Base-by-base conservation (phyloP, 805 yeast genomes). In the Yarrowia sp. region DNA sequence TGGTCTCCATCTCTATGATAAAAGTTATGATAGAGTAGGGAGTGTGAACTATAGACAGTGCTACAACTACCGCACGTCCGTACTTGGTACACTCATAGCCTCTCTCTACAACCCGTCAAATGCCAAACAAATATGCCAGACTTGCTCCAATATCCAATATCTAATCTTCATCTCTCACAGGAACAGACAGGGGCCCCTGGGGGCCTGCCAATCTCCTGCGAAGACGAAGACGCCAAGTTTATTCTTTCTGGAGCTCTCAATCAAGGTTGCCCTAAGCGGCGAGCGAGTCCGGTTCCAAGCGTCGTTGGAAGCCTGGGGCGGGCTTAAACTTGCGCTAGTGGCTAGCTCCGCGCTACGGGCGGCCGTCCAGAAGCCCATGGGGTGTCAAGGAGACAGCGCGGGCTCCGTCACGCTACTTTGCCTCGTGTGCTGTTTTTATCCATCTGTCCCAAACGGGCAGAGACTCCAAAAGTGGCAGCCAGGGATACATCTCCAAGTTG, bases 121-220 rank as follows among this genome's bases (percentile, higher is more conserved):
- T 26, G 32, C 32, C 32, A 26, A 5, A 26, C 32, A 5, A 26
- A 26, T 26, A 26, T 5, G 32, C 32, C 32, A 5, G n/a, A n/a
- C 19, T 19, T 19, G 19, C 32, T 5, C 32, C 32, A 26, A 26
- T 26, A 5, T 26, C 32, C 32, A 19, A 26, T 26, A 3, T 26
- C 32, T 26, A 26, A 26, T 26, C 32, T 26, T 38, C 40, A 10
- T 38, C 40, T 38, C 40, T 38, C 12, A 5, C 40, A 38, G 40
- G 40, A 38, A 38, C 40, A 11, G 40, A 38, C 40, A 38, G 40
- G 15, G 19, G 15, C 46, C 53, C 53, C 53, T 32, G 36, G 19
- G 42, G 42, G 32, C 58, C 58, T 53, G 58, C 35, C 58, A 53
- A 53, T 53, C 58, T 53, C 41, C 58, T 53, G 58, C 58, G 58